These are phyloP conservation scores for Beauveria scarabaeidicola DNA, from an alignment of 2,329 filamentous ascomycete genomes.

Conservation along the genomic window DNA sequence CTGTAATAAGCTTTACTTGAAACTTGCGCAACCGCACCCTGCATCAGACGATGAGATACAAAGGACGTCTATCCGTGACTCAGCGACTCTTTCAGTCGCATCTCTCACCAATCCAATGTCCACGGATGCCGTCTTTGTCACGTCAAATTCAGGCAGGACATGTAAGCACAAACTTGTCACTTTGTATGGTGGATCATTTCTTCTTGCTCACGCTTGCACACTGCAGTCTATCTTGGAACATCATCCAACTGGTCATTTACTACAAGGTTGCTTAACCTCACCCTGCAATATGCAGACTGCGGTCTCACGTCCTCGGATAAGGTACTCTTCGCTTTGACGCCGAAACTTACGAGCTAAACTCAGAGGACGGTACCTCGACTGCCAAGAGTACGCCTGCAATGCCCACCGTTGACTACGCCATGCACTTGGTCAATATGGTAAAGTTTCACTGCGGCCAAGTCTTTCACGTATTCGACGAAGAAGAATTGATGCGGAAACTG, in stretches of 20 bases:
- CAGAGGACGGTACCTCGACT: background rate
- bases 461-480: background rate
- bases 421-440: background rate
- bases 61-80: background rate
- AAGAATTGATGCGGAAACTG: background rate
- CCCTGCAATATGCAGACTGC: background rate
- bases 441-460: background rate
- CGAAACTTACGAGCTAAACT: background rate
- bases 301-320: background rate
- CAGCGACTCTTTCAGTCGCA: background rate
- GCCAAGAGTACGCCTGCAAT: background rate
- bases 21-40: background rate
- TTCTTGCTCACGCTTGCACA: background rate
- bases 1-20: too few relatives aligned
- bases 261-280: background rate
- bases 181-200: background rate
- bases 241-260: background rate
- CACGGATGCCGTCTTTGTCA: background rate
- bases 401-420: background rate
- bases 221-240: background rate
- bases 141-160: background rate
- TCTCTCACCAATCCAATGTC: background rate
- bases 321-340: background rate
- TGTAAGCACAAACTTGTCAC: background rate
- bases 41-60: background rate